A percentile compares a stretch with the other conserved stretches of the same genome.
Conservation (phyloP, 2,329 filamentous ascomycete genomes). For the Claviceps spartinae region DNA sequence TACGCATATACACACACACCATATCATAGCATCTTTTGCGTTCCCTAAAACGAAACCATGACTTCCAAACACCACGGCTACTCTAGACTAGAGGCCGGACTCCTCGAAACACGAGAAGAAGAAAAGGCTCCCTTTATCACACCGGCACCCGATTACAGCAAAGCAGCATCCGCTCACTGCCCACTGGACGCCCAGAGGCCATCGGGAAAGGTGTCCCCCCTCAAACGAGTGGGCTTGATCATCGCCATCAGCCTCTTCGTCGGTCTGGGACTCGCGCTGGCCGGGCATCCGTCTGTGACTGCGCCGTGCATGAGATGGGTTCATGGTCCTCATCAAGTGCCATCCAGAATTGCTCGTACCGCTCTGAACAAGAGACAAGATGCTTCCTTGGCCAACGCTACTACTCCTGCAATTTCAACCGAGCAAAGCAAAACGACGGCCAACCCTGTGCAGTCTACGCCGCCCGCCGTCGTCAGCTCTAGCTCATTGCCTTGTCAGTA, state of each 20-base stretch:
- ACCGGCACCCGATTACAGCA: constrained; percentile 1
- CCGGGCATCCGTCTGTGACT: neutral
- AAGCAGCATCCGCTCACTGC: neutral
- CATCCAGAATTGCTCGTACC: neutral
- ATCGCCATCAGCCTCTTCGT: constrained; percentile 15
- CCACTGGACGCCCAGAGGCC: neutral
- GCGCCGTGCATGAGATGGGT: constrained; percentile 1
- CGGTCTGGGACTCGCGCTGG: constrained; percentile 12
- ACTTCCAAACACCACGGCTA: constrained; percentile 3
- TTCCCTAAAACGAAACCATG: neutral
- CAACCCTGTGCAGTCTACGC: neutral
- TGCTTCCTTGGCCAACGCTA: constrained; percentile 1
- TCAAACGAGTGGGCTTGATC: constrained; percentile 7
- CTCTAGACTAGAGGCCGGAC: constrained; percentile 11
- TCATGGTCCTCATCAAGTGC: neutral
- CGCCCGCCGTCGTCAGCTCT: neutral
- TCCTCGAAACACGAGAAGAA: constrained; percentile 12
- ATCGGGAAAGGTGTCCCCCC: constrained; percentile 9
- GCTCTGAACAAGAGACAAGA: constrained; percentile 3
- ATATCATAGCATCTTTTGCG: neutral
- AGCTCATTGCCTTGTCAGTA: constrained; percentile 1
- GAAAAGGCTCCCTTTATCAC: constrained; percentile 10
- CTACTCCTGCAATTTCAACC: neutral
- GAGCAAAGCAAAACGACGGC: neutral
- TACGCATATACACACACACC: neutral